Evolutionary conservation across 257 asterid genomes (phyloP).

Genomic region (Solanum sejunctum): DNA sequence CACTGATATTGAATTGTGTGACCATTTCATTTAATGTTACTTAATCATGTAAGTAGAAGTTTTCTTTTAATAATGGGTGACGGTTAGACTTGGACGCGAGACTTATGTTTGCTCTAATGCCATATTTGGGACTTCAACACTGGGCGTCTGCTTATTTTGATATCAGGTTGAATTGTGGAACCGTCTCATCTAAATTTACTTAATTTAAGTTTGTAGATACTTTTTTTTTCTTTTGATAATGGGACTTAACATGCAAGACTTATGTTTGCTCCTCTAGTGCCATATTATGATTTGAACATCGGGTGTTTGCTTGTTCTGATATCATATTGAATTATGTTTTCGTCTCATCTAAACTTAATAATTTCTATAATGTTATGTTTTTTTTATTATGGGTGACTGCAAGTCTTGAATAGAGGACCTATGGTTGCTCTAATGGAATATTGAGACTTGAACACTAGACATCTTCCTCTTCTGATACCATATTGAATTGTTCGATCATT

Average conservation of each 20-base stretch:
- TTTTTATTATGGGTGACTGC: too few species aligned
- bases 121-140: not conserved
- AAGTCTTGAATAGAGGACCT: too few species aligned
- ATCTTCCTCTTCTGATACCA: not conserved
- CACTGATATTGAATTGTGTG: not conserved
- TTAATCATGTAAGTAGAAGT: not conserved
- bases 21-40: not conserved
- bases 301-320: not conserved
- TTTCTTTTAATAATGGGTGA: not conserved
- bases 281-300: not conserved
- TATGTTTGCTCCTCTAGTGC: not conserved
- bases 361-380: too few species aligned
- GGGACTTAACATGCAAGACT: not conserved
- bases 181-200: not conserved
- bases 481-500: not conserved
- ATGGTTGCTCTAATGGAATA: too few species aligned
- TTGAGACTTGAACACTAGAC: not conserved
- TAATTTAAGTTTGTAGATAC: not conserved
- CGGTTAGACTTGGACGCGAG: not conserved
- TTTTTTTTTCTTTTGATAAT: not conserved
- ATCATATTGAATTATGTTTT: not conserved
- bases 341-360: too few species aligned
- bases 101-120: not conserved
- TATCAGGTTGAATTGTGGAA: not conserved
- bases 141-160: rapidly evolving